Conservation (phyloP, 2,329 filamentous ascomycete species). For the Talaromyces piceae region DNA sequence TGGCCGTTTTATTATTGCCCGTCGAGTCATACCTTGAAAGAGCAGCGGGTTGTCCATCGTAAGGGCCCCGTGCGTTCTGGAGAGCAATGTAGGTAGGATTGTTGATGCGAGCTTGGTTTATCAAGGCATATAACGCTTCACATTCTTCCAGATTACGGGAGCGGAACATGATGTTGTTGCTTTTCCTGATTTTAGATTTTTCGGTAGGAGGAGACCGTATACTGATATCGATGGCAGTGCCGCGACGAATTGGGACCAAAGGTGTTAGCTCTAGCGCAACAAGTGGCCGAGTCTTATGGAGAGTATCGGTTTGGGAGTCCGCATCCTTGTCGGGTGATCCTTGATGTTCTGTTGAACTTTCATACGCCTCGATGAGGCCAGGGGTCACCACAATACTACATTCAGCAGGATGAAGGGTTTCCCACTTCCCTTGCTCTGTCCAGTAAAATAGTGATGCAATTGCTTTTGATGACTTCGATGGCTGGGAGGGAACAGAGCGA, state of each 20-base stretch:
- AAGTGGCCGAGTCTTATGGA: slow-evolving; percentile 39
- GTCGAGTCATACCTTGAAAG: slow-evolving; percentile 45
- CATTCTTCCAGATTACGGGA: slow-evolving; percentile 70
- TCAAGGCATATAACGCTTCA: slow-evolving; percentile 71
- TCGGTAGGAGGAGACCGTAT: slow-evolving; percentile 77
- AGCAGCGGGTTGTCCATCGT: slow-evolving; percentile 48
- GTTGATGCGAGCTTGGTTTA: slow-evolving; percentile 83
- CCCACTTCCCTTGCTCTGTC: slow-evolving; percentile 57
- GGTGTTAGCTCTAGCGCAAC: slow-evolving; percentile 81
- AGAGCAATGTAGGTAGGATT: slow-evolving; percentile 81
- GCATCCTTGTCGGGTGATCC: neutral
- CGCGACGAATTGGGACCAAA: slow-evolving; percentile 79
- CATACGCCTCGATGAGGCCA: slow-evolving; percentile 58
- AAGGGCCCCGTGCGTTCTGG: slow-evolving; percentile 59
- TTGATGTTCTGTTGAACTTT: slow-evolving; percentile 44
- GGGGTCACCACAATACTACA: slow-evolving; percentile 57
- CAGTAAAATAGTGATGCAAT: slow-evolving; percentile 57
- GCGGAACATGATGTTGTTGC: slow-evolving; percentile 85
- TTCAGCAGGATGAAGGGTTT: slow-evolving; percentile 53
- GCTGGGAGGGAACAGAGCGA: slow-evolving; percentile 43
- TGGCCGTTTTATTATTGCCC: slow-evolving; percentile 31
- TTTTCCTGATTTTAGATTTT: slow-evolving; percentile 61
- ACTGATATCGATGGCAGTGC: slow-evolving; percentile 87
- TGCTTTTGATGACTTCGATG: slow-evolving; percentile 45
- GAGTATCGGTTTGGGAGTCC: slow-evolving; percentile 11